Base-by-base conservation (phyloP, 2,329 filamentous ascomycete species). In the Sporothrix phasma region DNA sequence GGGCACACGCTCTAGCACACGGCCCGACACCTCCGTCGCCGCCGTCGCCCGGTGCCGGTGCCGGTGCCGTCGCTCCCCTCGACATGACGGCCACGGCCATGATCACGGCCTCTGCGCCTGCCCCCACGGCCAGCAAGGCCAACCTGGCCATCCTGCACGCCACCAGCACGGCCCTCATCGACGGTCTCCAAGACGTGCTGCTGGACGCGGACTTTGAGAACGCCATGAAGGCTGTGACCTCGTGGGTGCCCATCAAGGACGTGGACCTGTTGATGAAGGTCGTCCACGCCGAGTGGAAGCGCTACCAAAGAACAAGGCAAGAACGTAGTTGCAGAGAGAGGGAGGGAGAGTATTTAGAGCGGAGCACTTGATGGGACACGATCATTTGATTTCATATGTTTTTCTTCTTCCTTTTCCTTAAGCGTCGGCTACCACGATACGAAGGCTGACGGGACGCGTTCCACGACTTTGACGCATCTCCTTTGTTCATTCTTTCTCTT, bases 191-290 rank as follows among this genome's bases (percentile, higher is more conserved):
- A 43, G 90, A 96, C 67, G 90, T 96, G 61, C 80, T 99, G 37
- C 79, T 97, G 5, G 92, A 95, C 71, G 91, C 90, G 19, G 94
- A 99, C 73, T 99, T 97, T 74, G 94, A 99, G 74, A 96, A 95
- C 71, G 89, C 89, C 54, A 99, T 99, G 94, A 97, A 97, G 78
- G 89, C 92, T 7, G 80, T 99, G 67, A 97, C 94, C 34, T 92
- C 89, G 64, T 96, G 90, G 86, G 88, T 97, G 51, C 92, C 93
- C 22, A 88, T 99, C 73, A 91, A 91, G 75, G 93, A 99, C 71
- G 91, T 96, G 72, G 92, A 97, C 73, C 76, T 96, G 65, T 81
- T 99, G 71, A 96, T 99, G 90, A 88, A 87, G 70, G 90, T 97
- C 65, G 87, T 91, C 29, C 88, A 88, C 72, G 86, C 90, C 15